Evolutionary conservation across 371 early-diverging fungal genomes (phyloP).

Genomic region (Aphelidium insulamus): DNA sequence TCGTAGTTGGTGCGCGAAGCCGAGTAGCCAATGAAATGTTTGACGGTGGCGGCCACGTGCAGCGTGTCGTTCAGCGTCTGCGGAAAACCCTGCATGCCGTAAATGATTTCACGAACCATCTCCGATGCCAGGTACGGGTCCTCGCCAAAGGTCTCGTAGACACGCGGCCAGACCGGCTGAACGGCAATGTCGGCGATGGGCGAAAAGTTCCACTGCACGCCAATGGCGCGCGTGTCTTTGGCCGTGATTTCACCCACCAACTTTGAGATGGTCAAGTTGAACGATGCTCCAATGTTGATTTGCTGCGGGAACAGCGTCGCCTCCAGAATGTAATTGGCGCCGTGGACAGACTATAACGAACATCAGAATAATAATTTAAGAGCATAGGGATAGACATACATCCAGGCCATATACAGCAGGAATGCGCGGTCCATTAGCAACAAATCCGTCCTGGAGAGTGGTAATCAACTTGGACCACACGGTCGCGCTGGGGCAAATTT

Average conservation of each 20-base stretch:
- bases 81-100: constrained; percentile 45
- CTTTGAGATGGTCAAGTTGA: constrained; percentile 20
- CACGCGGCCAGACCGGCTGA: constrained; percentile 41
- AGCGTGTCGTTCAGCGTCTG: constrained; percentile 18
- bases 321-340: constrained; percentile 35
- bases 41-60: constrained; percentile 28
- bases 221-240: constrained; percentile 24
- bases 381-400: constrained; percentile 24
- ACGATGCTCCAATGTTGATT: constrained; percentile 23
- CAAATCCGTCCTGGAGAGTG: no score
- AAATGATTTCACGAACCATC: constrained; percentile 24
- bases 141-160: constrained; percentile 32
- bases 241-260: constrained; percentile 22
- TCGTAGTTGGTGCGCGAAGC: constrained; percentile 28
- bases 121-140: constrained; percentile 29
- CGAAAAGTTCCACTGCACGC: constrained; percentile 35
- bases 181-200: constrained; percentile 36
- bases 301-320: constrained; percentile 27
- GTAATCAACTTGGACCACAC: no score
- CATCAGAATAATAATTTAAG: constrained; percentile 3
- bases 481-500: no score
- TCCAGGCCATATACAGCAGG: no score
- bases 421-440: no score
- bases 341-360: constrained; percentile 36
- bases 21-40: constrained; percentile 25